Evolutionary conservation across 176 grass and related monocot species (phyloP), one percentile per base, ranked within the genome.

Genomic region (Guadua angustifolia): DNA sequence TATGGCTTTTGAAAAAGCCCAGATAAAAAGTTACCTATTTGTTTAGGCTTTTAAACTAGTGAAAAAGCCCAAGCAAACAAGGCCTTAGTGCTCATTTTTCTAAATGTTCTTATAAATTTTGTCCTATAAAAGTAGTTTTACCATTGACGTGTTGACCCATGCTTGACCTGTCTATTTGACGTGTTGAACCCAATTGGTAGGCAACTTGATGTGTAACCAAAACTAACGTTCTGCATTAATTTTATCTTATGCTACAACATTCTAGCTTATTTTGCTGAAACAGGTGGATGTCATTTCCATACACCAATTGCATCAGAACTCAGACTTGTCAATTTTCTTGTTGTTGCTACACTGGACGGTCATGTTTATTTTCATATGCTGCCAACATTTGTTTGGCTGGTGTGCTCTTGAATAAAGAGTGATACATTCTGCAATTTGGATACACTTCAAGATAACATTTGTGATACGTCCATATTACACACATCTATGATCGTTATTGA

Each of bases 371-470:
- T 60, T 59, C 68, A 38, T 0, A 12, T 40, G 53, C n/a, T 70
- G 65, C 50, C 74, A 60, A 39, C 42, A 72, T 73, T 68, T 68
- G 63, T 68, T 75, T 21, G 7, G 4, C 57, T 55, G 46, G 45
- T 38, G 21, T 74, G 38, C 11, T 66, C 67, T 73, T 24, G 35
- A 63, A 88, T 53, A 16, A 75, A 60, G 22, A 64, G n/a, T 12
- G 49, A n/a, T 77, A 16, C 33, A 67, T 88, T 65, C 69, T 60
- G 39, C 38, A 47, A 44, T 43, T 25, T 80, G 24, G 71, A 55
- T 35, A 53, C 39, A 83, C 47, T 49, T 15, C 24, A 88, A 65
- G 47, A 66, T 83, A 79, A 66, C 73, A 83, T 65, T n/a, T 85
- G 43, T 55, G 45, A 32, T 61, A 75, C 61, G 14, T 78, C 40